Conservation (phyloP, 164 flowering plant species). For the Vitis rupestris region DNA sequence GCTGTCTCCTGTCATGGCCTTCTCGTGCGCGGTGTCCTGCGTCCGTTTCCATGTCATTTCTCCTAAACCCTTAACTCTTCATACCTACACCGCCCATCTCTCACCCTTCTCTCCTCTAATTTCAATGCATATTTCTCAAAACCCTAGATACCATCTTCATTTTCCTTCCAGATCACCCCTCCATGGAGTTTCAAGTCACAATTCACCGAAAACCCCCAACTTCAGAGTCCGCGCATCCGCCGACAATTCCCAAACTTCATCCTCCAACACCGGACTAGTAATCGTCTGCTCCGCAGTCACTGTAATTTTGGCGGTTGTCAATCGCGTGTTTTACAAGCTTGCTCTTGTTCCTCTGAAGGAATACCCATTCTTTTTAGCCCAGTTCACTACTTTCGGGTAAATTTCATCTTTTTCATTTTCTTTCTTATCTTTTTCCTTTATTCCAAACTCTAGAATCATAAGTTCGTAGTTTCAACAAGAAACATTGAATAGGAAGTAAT, state of each 20-base stretch:
- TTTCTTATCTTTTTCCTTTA: neutral
- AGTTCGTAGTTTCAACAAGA: too few relatives aligned
- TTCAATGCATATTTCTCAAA: conserved; percentile 9
- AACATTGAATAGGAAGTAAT: too few relatives aligned
- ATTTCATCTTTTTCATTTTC: neutral
- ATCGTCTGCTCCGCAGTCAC: conserved; percentile 48
- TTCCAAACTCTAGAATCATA: too few relatives aligned
- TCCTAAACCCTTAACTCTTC: too few relatives aligned
- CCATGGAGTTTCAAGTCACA: conserved; percentile 6
- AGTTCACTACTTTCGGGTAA: conserved; percentile 81
- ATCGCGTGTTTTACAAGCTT: conserved; percentile 89
- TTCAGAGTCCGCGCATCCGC: conserved; percentile 25
- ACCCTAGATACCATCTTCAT: conserved; percentile 4
- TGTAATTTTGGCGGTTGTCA: conserved; percentile 55
- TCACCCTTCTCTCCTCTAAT: neutral
- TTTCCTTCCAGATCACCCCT: neutral
- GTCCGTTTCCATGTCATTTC: neutral
- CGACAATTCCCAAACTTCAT: neutral
- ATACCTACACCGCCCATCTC: neutral
- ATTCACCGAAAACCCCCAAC: conserved; percentile 4
- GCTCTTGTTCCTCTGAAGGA: conserved; percentile 93
- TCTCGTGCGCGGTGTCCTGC: neutral
- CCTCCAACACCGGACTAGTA: conserved; percentile 19
- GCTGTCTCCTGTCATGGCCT: neutral
- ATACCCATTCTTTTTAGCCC: conserved; percentile 87